phyloP scores from a whole-genome alignment of 2,329 filamentous ascomycete genomes.

The Scedosporium minutisporum region DNA sequence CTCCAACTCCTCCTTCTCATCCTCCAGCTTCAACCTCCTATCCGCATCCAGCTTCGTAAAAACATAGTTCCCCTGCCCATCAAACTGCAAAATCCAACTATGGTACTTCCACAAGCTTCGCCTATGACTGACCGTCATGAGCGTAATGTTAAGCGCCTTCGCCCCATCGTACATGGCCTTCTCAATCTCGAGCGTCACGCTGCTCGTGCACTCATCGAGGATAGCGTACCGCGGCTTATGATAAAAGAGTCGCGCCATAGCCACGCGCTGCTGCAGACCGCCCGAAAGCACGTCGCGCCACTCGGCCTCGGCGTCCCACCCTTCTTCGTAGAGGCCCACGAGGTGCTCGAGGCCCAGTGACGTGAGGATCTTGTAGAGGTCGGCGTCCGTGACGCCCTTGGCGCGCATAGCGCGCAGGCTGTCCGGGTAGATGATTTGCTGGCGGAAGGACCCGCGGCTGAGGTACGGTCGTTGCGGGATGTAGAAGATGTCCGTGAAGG shows the following conservation, averaged over 20 bases:
- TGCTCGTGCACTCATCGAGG: conserved; percentile 90
- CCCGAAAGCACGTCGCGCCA: conserved; percentile 92
- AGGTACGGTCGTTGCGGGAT: conserved; percentile 94
- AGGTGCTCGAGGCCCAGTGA: conserved; percentile 77
- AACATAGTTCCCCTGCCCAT: conserved; percentile 83
- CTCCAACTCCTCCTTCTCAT: conserved; percentile 93
- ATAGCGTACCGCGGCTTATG: conserved; percentile 90
- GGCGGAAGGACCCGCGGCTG: conserved; percentile 80
- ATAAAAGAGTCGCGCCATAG: conserved; percentile 93
- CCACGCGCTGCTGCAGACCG: conserved; percentile 88
- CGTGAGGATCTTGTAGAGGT: conserved; percentile 67
- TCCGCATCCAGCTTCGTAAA: conserved; percentile 89
- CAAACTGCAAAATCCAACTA: conserved; percentile 87
- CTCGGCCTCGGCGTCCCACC: conserved; percentile 91
- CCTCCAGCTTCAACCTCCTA: conserved; percentile 72
- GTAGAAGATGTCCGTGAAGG: conserved; percentile 92
- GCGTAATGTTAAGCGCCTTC: conserved; percentile 79
- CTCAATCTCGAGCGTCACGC: conserved; percentile 90
- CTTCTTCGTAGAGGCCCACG: conserved; percentile 63
- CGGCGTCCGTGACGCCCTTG: conserved; percentile 71
- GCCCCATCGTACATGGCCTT: conserved; percentile 96
- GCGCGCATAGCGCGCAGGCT: conserved; percentile 76
- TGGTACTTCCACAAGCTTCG: conserved; percentile 96
- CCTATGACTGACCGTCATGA: conserved; percentile 94
- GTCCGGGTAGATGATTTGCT: conserved; percentile 96